phyloP scores from a whole-genome alignment of 495 filamentous ascomycete genomes.

The Penicillium subrubescens region DNA sequence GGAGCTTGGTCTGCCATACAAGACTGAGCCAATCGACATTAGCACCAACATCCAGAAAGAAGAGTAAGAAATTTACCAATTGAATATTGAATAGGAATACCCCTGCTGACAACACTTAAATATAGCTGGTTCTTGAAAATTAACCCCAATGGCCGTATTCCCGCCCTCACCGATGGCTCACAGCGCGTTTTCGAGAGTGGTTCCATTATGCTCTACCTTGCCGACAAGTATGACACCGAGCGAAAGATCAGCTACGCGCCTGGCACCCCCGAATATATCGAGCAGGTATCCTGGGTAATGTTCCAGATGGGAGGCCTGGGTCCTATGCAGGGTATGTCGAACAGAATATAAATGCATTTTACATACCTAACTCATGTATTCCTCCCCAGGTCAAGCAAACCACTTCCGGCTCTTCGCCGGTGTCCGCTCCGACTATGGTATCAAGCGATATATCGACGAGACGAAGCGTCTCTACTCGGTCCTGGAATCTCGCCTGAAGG shows the following conservation, averaged over 20 bases:
- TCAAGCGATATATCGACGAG: slow-evolving; percentile 43
- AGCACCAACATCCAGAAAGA: slow-evolving; percentile 71
- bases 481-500: slow-evolving; percentile 44
- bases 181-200: slow-evolving; percentile 52
- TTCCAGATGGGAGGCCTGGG: slow-evolving; percentile 47
- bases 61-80: slow-evolving; percentile 41
- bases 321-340: slow-evolving; percentile 40
- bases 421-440: slow-evolving; percentile 43
- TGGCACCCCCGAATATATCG: slow-evolving; percentile 44
- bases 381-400: slow-evolving; percentile 40
- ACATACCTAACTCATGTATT: not conserved
- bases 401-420: slow-evolving; percentile 43
- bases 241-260: slow-evolving; percentile 46
- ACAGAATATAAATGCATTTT: not conserved
- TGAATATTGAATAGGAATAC: not conserved
- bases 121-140: slow-evolving; percentile 76
- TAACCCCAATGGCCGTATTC: slow-evolving; percentile 90
- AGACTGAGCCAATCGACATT: slow-evolving; percentile 63
- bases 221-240: slow-evolving; percentile 48
- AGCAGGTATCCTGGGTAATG: slow-evolving; percentile 49
- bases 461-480: slow-evolving; percentile 43
- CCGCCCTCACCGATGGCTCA: slow-evolving; percentile 57
- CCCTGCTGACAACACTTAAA: slow-evolving; percentile 8
- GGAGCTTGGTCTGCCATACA: slow-evolving; percentile 72
- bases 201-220: slow-evolving; percentile 51